These are phyloP conservation scores for Chlorella sp. DNA, from an alignment of 139 green algal genomes.

Conservation along the genomic window DNA sequence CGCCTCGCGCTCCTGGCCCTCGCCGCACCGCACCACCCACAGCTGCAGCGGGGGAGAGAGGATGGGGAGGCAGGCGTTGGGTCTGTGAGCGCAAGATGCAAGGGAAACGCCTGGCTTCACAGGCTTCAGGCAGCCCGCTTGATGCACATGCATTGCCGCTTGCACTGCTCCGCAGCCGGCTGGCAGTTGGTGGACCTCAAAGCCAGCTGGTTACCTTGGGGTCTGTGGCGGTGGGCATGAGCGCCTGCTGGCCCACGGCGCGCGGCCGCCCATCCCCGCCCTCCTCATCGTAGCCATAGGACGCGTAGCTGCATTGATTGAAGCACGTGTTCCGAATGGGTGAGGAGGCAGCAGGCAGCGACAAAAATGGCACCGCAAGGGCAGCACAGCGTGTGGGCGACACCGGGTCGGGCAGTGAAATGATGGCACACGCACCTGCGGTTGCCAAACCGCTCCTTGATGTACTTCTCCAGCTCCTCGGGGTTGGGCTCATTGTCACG, in stretches of 20 bases:
- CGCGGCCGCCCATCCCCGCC: too few relatives aligned
- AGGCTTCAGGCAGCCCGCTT: too few relatives aligned
- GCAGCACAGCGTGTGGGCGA: background rate
- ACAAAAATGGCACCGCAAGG: background rate
- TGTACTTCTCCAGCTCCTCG: conserved; percentile 85
- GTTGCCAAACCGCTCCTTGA: conserved; percentile 82
- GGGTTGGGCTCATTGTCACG: conserved; percentile 75
- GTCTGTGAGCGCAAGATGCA: too few relatives aligned
- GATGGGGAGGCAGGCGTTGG: too few relatives aligned
- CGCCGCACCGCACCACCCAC: conserved; percentile 86
- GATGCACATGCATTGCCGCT: too few relatives aligned
- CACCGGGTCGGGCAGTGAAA: background rate
- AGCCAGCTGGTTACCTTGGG: conserved; percentile 63
- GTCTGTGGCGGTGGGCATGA: conserved; percentile 91
- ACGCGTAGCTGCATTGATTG: background rate
- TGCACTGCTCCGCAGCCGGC: too few relatives aligned
- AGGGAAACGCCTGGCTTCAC: too few relatives aligned
- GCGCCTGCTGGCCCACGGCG: conserved; percentile 88
- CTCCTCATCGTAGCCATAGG: too few relatives aligned
- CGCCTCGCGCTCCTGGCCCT: conserved; percentile 84
- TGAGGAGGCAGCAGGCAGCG: background rate
- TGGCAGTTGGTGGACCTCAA: too few relatives aligned
- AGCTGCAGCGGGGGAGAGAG: conserved; percentile 50
- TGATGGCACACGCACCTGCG: background rate
- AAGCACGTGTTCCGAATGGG: too few relatives aligned